Evolutionary conservation across 2,329 filamentous ascomycete genomes (phyloP).

Genomic region (Colletotrichum sp.): DNA sequence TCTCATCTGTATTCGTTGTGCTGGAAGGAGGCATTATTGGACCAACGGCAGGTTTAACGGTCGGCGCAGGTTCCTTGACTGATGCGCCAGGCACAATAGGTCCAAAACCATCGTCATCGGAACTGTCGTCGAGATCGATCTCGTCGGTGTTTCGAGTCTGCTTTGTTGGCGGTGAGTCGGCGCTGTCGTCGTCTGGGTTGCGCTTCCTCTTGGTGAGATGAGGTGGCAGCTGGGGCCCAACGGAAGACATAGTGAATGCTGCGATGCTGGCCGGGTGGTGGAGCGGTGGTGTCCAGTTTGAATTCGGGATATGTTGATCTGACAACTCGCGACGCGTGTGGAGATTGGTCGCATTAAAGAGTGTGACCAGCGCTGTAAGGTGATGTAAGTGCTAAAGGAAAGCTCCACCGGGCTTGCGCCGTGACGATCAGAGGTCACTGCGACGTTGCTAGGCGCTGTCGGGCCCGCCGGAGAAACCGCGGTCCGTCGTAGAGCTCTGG

Average conservation of each 20-base stretch:
- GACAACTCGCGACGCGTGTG: not conserved
- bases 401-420: not conserved
- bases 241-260: constrained; percentile 62
- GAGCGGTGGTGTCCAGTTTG: not conserved
- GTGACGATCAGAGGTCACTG: not conserved
- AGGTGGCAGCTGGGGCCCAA: constrained; percentile 73
- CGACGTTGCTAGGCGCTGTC: not conserved
- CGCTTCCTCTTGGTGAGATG: constrained; percentile 70
- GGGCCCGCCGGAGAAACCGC: constrained; percentile 11
- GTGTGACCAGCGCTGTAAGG: not conserved
- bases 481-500: constrained; percentile 2
- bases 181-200: constrained; percentile 45
- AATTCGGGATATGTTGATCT: not conserved
- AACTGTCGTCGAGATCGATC: constrained; percentile 48
- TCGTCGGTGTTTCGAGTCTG: constrained; percentile 56
- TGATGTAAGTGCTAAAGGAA: not conserved
- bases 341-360: not conserved
- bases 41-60: constrained; percentile 26
- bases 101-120: constrained; percentile 47
- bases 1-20: constrained; percentile 43
- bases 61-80: not conserved
- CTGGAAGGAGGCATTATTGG: constrained; percentile 27
- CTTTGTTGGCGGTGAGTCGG: constrained; percentile 51
- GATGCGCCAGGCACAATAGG: constrained; percentile 34
- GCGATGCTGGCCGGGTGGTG: not conserved